Evolutionary conservation across 805 yeast species (phyloP).

Genomic region (Wickerhamomyces queroliae): DNA sequence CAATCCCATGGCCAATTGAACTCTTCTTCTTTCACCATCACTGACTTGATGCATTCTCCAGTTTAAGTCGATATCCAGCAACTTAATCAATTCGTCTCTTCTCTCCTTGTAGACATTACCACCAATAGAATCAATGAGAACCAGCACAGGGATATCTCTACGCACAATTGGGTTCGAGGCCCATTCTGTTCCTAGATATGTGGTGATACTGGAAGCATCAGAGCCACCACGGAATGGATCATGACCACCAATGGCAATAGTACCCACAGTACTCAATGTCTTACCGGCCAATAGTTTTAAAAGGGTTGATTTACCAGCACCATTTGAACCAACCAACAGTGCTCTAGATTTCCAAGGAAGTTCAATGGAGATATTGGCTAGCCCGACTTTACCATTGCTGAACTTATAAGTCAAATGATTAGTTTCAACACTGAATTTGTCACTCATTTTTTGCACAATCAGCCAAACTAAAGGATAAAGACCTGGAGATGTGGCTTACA

Average conservation of each 20-base stretch:
- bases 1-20: conserved; percentile 90
- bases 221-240: conserved; percentile 75
- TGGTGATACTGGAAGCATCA: conserved; percentile 44
- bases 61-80: conserved; percentile 77
- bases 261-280: conserved; percentile 72
- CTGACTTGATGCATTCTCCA: conserved; percentile 94
- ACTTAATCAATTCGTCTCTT: conserved; percentile 65
- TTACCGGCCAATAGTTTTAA: conserved; percentile 86
- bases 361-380: conserved; percentile 53
- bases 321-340: conserved; percentile 86
- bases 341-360: conserved; percentile 73
- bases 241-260: conserved; percentile 65
- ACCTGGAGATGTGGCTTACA: not conserved
- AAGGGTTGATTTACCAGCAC: conserved; percentile 94
- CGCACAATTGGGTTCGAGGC: conserved; percentile 86
- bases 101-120: conserved; percentile 67
- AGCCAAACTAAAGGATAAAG: not conserved
- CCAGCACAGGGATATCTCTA: conserved; percentile 83
- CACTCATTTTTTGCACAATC: no score
- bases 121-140: conserved; percentile 76
- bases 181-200: conserved; percentile 97
- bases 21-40: conserved; percentile 94
- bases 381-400: conserved; percentile 55
- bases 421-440: conserved; percentile 50
- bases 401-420: conserved; percentile 64